Evolutionary conservation across 2,329 filamentous ascomycete genomes (phyloP), one percentile per base, ranked within the genome.

Genomic region (Dichotomopilus funicola): DNA sequence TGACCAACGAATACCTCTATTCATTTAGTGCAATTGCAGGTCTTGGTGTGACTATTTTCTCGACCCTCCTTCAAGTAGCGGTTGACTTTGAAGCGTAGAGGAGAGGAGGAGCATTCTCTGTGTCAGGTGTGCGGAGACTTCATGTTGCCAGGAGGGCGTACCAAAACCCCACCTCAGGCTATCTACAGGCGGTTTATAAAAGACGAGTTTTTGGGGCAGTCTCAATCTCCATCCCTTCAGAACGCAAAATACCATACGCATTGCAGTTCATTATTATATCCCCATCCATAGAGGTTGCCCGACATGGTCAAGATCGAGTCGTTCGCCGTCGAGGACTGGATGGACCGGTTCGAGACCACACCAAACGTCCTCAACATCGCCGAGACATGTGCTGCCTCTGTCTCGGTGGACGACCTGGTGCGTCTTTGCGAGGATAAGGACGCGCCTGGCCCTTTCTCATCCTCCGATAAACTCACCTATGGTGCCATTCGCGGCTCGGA

Each of bases 371-470:
- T 85, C 68, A 91, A 95, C 68, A 80, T 92, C 49, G 86, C 88
- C 55, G 88, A 92, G 70, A 92, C 88, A 0, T 92, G 88, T 66
- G 86, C 82, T 54, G 82, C 86, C 2, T 89, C 87, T 3, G 75
- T 92, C 27, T 91, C 88, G 0, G 73, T 92, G 56, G 77, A 86
- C 31, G 81, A 91, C 48, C 76, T 92, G 3, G 72, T 77, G 8
- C 70, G 70, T 0, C 70, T 92, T 33, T 83, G 74, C 56, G 79
- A 80, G 45, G 78, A 83, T 62, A 78, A 80, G 50, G 64, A 68
- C 52, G 60, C 65, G 5, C 60, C 68, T 59, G 53, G 70, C 56
- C 70, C 78, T 65, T 51, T 80, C 72, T 66, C 74, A 72, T 75
- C 80, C 5, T 79, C 80, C 4, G 79, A 72, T 49, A 79, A 79